These are phyloP conservation scores for Angomonas desouzai DNA, from an alignment of 208 protist species.

Conservation along the genomic window DNA sequence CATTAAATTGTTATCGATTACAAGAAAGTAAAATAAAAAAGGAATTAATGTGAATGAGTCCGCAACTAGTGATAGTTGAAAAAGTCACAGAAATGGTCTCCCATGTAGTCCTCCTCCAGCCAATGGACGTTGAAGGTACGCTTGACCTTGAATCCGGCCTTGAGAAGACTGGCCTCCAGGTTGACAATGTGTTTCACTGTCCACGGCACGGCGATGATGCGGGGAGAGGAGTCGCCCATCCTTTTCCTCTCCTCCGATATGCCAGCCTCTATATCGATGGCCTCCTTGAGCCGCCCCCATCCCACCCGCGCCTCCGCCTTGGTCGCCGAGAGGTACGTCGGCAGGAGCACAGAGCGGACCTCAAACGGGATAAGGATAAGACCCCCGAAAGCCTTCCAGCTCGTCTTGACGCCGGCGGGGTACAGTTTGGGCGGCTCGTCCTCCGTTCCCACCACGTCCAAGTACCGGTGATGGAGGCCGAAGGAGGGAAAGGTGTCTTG, in stretches of 20 bases:
- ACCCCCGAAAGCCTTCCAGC: conserved; percentile 37
- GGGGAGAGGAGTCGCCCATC: conserved; percentile 11
- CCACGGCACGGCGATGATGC: conserved; percentile 79
- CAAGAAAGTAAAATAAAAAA: conserved; percentile 20
- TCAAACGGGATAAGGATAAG: conserved; percentile 69
- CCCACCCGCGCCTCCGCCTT: conserved; percentile 74
- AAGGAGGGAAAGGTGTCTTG: conserved; percentile 77
- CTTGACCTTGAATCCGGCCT: conserved; percentile 70
- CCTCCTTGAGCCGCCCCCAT: conserved; percentile 71
- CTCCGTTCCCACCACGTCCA: conserved; percentile 48
- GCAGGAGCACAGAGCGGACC: conserved; percentile 71
- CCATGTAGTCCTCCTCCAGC: conserved; percentile 74
- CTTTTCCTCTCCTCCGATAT: conserved; percentile 7
- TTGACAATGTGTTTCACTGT: conserved; percentile 87
- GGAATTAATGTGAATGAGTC: conserved; percentile 10
- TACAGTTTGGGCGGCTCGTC: conserved; percentile 79
- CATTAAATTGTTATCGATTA: too few species aligned
- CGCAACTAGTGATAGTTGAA: conserved; percentile 25
- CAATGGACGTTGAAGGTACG: conserved; percentile 72
- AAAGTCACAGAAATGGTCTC: conserved; percentile 74
- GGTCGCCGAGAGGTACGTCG: conserved; percentile 62
- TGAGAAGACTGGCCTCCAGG: conserved; percentile 80
- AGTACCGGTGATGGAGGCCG: conserved; percentile 74
- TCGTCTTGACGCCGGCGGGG: conserved; percentile 41
- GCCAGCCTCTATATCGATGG: conserved; percentile 45